Conservation (phyloP, 306 rosid genomes). For the Crotalaria pallida region DNA sequence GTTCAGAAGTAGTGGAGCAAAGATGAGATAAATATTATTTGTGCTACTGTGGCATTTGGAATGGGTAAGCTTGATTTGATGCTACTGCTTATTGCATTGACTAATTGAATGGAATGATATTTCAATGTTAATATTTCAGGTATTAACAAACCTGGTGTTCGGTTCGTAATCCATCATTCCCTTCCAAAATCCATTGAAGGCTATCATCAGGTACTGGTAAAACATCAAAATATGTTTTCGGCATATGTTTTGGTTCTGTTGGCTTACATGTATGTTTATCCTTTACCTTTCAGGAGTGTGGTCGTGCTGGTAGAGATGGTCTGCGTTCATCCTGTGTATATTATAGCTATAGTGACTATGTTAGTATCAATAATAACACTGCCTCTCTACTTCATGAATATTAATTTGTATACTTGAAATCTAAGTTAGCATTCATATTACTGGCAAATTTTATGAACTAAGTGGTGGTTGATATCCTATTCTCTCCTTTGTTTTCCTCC, state of each 20-base stretch:
- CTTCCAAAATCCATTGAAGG: constrained; percentile 98
- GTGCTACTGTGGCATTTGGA: constrained; percentile 99
- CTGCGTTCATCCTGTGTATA: constrained; percentile 85
- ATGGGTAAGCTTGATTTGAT: constrained; percentile 68
- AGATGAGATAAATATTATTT: constrained; percentile 88
- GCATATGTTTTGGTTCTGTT: constrained; percentile 14
- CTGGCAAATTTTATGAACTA: constrained; percentile 2
- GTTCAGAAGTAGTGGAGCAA: constrained; percentile 98
- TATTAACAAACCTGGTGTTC: constrained; percentile 97
- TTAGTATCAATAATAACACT: constrained; percentile 35
- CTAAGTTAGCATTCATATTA: neutral
- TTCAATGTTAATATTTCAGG: constrained; percentile 54
- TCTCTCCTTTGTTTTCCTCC: neutral
- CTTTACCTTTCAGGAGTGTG: constrained; percentile 74
- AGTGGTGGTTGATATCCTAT: constrained; percentile 11
- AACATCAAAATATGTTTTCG: constrained; percentile 10
- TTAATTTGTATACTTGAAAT: constrained; percentile 3
- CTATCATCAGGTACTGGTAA: constrained; percentile 76
- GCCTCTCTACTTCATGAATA: constrained; percentile 7
- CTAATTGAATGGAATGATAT: constrained; percentile 22
- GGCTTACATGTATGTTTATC: constrained; percentile 17
- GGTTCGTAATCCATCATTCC: constrained; percentile 96
- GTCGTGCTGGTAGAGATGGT: constrained; percentile 99
- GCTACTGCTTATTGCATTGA: constrained; percentile 24
- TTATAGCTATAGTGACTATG: constrained; percentile 90